phyloP scores from a whole-genome alignment of 2,329 filamentous ascomycete genomes.

The Ceratocystis papillata region DNA sequence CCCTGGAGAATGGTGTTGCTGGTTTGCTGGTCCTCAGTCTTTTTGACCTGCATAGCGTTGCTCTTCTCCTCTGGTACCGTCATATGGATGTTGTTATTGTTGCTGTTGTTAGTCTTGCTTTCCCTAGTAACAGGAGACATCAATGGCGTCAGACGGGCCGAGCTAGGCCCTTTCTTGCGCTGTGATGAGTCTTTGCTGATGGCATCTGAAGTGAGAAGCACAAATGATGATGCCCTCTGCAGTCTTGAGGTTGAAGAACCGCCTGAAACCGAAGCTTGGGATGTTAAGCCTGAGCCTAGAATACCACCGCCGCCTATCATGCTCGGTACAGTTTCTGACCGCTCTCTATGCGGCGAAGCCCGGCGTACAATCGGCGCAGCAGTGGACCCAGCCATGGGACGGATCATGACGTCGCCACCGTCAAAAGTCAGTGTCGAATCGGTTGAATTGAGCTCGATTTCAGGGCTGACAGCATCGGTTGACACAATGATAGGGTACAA shows the following conservation, averaged over 20 bases:
- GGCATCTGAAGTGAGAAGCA: slow-evolving; percentile 61
- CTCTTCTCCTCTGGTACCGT: not conserved
- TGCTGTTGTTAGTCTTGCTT: not conserved
- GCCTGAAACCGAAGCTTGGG: slow-evolving; percentile 6
- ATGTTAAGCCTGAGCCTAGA: slow-evolving; percentile 2
- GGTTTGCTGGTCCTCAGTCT: slow-evolving; percentile 43
- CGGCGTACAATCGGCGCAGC: slow-evolving; percentile 57
- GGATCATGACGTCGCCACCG: slow-evolving; percentile 72
- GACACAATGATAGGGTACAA: slow-evolving; percentile 84
- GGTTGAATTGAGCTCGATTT: slow-evolving; percentile 75
- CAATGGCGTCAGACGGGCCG: slow-evolving; percentile 52
- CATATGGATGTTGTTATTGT: not conserved
- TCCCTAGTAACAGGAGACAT: slow-evolving; percentile 36
- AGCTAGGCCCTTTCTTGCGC: slow-evolving; percentile 36
- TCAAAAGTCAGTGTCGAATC: slow-evolving; percentile 75
- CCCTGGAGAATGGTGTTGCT: slow-evolving; percentile 64
- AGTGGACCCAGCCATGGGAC: slow-evolving; percentile 54
- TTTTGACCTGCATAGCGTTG: slow-evolving; percentile 5
- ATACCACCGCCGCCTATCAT: not conserved
- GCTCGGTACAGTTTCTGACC: slow-evolving; percentile 38
- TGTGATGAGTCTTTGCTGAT: not conserved
- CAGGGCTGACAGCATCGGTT: slow-evolving; percentile 68
- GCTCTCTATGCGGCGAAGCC: slow-evolving; percentile 42
- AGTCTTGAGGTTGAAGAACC: slow-evolving; percentile 41
- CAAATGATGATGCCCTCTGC: slow-evolving; percentile 78